Evolutionary conservation across 2,329 filamentous ascomycete genomes (phyloP), one percentile per base, ranked within the genome.

Genomic region (Penicillium brasilianum): DNA sequence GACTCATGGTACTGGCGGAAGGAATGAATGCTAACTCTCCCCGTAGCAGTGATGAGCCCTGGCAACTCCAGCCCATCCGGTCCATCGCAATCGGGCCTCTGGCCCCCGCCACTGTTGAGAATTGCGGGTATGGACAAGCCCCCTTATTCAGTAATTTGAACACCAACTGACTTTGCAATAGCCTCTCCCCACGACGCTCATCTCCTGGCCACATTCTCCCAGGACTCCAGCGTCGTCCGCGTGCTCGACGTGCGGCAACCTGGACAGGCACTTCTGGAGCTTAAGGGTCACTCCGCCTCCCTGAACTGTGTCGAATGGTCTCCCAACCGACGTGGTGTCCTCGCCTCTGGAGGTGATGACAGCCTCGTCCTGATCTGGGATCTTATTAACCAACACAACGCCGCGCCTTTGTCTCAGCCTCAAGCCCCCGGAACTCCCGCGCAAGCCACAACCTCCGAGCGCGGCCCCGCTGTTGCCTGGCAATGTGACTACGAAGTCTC

Each of bases 281-380:
- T 99, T 39, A 91, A 91, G 51, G 95, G 95, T 22, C 94, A 99
- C 74, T 87, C 88, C 22, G 90, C 92, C 4, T 79, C 92, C 8
- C 86, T 99, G 59, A 98, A 96, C 78, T 95, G 91, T 71, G 90
- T 98, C 61, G 95, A 99, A 79, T 99, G 95, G 95, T 96, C 92
- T 9, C 94, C 93, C 0, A 86, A 88, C 58, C 87, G 93, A 61
- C 86, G 95, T 70, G 95, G 95, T 25, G 90, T 93, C 66, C 86
- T 99, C 18, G 94, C 94, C 16, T 96, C 92, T 0, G 95, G 95
- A 36, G 95, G 85, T 6, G 95, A 99, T 71, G 95, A 99, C 77
- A 94, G 88, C 65, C 87, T 95, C 67, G 94, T 98, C 1, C 83
- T 98, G 34, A 84, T 97, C 16, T 99, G 95, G 95, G 95, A 99